Percentiles rank a stretch among this genome's conserved stretches.
Evolutionary conservation across 1,139 yeast species (phyloP).

Genomic region (Chernovozyma aurita): DNA sequence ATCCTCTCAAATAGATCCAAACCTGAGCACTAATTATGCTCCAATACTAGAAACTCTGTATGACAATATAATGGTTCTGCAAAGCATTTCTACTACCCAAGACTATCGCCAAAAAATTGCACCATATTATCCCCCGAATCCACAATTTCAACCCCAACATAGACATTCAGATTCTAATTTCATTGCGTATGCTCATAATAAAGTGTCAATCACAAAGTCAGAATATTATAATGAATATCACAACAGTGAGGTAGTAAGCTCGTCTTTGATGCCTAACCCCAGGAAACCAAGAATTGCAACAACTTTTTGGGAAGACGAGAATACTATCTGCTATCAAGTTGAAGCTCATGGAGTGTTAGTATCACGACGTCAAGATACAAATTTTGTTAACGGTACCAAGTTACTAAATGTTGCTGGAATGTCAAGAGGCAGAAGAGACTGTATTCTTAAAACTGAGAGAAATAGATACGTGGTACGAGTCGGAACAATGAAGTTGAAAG

Average conservation of each 20-base stretch:
- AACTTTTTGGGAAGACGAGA: conserved; percentile 47
- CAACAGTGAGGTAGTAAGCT: too few species aligned
- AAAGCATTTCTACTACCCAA: too few species aligned
- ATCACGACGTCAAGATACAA: conserved; percentile 48
- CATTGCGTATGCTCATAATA: too few species aligned
- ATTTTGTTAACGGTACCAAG: conserved; percentile 53
- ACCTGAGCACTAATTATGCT: too few species aligned
- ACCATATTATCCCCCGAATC: background rate
- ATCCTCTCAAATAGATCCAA: too few species aligned
- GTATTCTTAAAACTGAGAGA: conserved; percentile 58
- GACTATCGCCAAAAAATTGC: too few species aligned
- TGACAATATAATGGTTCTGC: too few species aligned
- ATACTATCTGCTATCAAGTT: conserved; percentile 47
- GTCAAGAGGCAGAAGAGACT: conserved; percentile 96
- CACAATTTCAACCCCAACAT: background rate
- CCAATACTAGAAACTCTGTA: too few species aligned
- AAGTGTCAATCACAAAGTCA: too few species aligned
- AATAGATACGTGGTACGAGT: conserved; percentile 41
- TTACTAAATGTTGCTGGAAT: conserved; percentile 87
- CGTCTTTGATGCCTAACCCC: too few species aligned
- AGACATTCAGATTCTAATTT: too few species aligned
- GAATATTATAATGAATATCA: too few species aligned
- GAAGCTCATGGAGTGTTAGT: conserved; percentile 42
- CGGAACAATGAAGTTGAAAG: conserved; percentile 53
- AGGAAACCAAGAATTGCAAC: conserved; percentile 39